Evolutionary conservation across 768 basidiomycete genomes (phyloP).

Genomic region (Atractiella rhizophila): DNA sequence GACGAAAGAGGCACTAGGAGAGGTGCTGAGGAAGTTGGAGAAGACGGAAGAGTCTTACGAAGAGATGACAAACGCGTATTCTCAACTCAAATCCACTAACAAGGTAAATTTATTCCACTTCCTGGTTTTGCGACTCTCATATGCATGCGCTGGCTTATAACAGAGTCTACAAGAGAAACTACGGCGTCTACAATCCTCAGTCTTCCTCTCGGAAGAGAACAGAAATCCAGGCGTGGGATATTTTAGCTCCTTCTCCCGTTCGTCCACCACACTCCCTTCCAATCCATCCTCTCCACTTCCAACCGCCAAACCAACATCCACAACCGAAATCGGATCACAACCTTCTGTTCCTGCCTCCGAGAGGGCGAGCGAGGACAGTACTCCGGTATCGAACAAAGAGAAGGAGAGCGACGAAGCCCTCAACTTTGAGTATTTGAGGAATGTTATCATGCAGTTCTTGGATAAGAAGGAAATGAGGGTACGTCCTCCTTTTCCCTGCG

Average conservation of each 20-base stretch:
- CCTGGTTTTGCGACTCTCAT: neutral
- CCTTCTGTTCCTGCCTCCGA: too few relatives aligned
- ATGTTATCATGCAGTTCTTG: constrained; percentile 86
- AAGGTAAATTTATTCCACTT: constrained; percentile 32
- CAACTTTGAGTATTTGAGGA: constrained; percentile 82
- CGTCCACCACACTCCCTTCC: neutral
- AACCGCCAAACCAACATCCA: neutral
- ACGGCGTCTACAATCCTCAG: constrained; percentile 81
- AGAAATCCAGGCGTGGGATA: constrained; percentile 85
- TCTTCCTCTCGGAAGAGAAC: constrained; percentile 63
- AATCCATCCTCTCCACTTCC: neutral
- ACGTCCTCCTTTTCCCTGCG: constrained; percentile 19
- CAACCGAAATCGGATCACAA: neutral
- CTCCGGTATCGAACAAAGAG: constrained; percentile 16
- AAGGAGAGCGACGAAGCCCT: constrained; percentile 57
- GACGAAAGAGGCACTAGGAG: too few relatives aligned
- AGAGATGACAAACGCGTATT: constrained; percentile 37
- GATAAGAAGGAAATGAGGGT: constrained; percentile 98
- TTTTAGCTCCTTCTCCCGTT: constrained; percentile 21
- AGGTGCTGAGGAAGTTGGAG: neutral
- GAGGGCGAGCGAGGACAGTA: too few relatives aligned
- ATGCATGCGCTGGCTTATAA: neutral
- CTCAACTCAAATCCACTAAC: constrained; percentile 44
- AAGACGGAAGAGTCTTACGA: constrained; percentile 27
- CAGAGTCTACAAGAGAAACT: constrained; percentile 80